A percentile compares a stretch with the other conserved stretches of the same genome.
Conservation (phyloP, 345 rosid genomes). For the Cardamine chenopodiifolia region DNA sequence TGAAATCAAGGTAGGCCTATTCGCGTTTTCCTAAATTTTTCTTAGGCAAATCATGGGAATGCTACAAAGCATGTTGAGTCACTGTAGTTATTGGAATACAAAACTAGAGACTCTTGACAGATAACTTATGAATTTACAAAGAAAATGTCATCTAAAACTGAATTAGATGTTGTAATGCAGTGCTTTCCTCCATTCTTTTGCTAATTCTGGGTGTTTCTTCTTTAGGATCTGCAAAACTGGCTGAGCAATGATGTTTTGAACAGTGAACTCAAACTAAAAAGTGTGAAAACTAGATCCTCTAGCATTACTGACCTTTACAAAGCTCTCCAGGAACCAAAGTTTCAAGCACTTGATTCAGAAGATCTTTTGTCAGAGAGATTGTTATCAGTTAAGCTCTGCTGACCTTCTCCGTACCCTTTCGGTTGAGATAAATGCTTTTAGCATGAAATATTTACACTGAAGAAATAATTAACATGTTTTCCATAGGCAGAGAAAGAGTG, state of each 20-base stretch:
- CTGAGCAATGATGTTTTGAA: conserved; percentile 43
- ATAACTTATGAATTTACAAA: neutral
- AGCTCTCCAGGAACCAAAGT: conserved; percentile 57
- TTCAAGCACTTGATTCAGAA: conserved; percentile 65
- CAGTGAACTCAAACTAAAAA: conserved; percentile 42
- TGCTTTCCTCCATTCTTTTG: neutral
- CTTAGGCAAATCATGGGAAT: neutral
- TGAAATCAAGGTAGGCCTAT: conserved; percentile 72
- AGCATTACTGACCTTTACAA: conserved; percentile 46
- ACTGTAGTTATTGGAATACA: conserved; percentile 1
- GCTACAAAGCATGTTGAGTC: neutral
- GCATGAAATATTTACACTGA: conserved; percentile 2
- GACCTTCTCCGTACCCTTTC: conserved; percentile 10
- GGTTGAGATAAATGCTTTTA: neutral
- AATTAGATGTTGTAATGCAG: neutral
- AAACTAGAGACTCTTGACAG: neutral
- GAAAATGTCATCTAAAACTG: neutral
- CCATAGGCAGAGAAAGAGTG: conserved; percentile 69
- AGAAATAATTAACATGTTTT: conserved; percentile 29
- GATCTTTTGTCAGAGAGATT: conserved; percentile 61
- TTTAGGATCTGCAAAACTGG: conserved; percentile 62
- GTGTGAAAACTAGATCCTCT: conserved; percentile 41
- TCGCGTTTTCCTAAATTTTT: neutral
- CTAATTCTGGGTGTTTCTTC: conserved; percentile 32
- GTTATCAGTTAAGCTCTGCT: conserved; percentile 50